These are phyloP conservation scores for Penicillium longicatenatum DNA, from an alignment of 495 filamentous ascomycete genomes.

Conservation along the genomic window DNA sequence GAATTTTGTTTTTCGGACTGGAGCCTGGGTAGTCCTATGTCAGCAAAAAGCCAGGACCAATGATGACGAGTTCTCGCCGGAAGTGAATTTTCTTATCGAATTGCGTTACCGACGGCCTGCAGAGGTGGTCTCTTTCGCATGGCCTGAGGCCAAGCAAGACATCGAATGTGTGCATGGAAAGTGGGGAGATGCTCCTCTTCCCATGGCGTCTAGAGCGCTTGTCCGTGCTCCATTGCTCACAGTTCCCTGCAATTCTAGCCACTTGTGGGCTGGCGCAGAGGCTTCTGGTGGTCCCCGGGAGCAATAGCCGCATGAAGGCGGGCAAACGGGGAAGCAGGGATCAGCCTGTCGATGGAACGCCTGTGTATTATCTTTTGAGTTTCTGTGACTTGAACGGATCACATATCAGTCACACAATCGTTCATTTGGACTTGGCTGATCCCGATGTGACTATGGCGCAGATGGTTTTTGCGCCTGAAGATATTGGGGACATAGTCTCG, in stretches of 20 bases:
- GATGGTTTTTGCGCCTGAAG: constrained; percentile 11
- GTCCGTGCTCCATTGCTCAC: constrained; percentile 21
- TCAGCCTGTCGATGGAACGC: constrained; percentile 7
- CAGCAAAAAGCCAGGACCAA: constrained; percentile 28
- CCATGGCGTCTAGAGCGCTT: constrained; percentile 45
- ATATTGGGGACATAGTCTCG: constrained; percentile 18
- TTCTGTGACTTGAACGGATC: constrained; percentile 6
- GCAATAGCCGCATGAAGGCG: constrained; percentile 28
- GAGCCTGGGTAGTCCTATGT: constrained; percentile 19
- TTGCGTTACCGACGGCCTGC: constrained; percentile 20
- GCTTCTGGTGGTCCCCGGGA: constrained; percentile 8
- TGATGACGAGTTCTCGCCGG: constrained; percentile 16
- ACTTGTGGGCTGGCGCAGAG: constrained; percentile 16
- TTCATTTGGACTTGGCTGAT: constrained; percentile 7
- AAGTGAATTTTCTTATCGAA: constrained; percentile 9
- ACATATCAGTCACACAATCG: constrained; percentile 12
- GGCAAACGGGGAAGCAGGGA: constrained; percentile 21
- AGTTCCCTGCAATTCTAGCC: constrained; percentile 10
- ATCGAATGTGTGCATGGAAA: constrained; percentile 24
- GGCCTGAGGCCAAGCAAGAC: constrained; percentile 25
- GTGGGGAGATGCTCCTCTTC: constrained; percentile 22
- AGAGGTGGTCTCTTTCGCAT: constrained; percentile 13
- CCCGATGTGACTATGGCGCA: constrained; percentile 20
- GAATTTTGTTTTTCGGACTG: background rate
- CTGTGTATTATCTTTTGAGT: constrained; percentile 1